phyloP scores from a whole-genome alignment of 495 filamentous ascomycete genomes.

The Lepidopterella palustris region DNA sequence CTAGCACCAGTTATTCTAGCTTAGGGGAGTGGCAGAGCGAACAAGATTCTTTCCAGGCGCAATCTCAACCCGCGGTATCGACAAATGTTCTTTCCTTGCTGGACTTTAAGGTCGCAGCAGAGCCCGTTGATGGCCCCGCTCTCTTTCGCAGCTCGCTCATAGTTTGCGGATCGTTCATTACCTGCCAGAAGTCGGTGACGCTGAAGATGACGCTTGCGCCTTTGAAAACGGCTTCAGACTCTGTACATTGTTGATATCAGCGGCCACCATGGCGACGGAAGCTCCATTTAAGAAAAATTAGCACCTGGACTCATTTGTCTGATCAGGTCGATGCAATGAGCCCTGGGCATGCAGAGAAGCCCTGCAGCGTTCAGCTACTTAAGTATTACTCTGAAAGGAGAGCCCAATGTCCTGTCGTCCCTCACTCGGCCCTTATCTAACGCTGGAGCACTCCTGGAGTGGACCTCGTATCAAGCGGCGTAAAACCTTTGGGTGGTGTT shows the following conservation, averaged over 20 bases:
- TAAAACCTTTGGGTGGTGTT: no score
- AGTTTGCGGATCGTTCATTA: conserved; percentile 5
- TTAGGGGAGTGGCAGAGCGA: conserved; percentile 29
- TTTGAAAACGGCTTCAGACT: conserved; percentile 39
- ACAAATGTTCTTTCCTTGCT: conserved; percentile 21
- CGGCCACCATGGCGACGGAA: conserved; percentile 40
- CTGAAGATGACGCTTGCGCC: conserved; percentile 46
- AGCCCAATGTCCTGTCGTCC: no score
- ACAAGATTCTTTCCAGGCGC: conserved; percentile 33
- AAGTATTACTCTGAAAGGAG: no score
- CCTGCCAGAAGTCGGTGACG: conserved; percentile 49
- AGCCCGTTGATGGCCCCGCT: conserved; percentile 3
- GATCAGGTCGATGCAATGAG: no score
- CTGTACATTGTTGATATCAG: conserved; percentile 40
- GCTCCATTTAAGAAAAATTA: conserved; percentile 25
- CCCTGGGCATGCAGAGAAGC: no score
- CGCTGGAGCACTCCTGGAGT: no score
- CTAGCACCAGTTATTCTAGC: conserved; percentile 28
- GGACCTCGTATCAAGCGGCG: no score
- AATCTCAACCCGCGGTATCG: conserved; percentile 20
- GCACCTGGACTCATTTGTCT: no score
- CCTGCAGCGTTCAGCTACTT: no score
- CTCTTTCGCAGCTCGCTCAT: background rate
- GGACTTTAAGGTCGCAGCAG: conserved; percentile 15
- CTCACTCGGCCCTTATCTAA: no score